Evolutionary conservation across 202 grass and related monocot species (phyloP).

Genomic region (Miscanthus sacchariflorus): DNA sequence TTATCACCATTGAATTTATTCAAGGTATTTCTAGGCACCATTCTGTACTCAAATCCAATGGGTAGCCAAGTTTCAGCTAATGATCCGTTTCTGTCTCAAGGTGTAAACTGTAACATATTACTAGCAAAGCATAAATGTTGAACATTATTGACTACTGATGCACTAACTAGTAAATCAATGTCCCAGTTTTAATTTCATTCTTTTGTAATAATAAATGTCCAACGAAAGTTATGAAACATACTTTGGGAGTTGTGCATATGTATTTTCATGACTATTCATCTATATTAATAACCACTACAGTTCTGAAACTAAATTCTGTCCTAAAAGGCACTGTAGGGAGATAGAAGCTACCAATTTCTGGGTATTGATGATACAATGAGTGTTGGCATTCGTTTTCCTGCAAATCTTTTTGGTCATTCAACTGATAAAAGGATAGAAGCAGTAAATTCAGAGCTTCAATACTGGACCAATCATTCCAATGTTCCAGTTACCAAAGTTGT

Average conservation of each 20-base stretch:
- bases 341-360: conserved; percentile 76
- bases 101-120: conserved; percentile 30
- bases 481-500: conserved; percentile 67
- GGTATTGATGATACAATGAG: conserved; percentile 89
- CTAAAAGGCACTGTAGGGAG: conserved; percentile 79
- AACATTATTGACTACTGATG: conserved; percentile 26
- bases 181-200: background rate
- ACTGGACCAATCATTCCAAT: conserved; percentile 58
- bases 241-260: conserved; percentile 19
- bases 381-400: conserved; percentile 79
- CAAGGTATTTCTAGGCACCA: background rate
- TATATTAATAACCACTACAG: conserved; percentile 16
- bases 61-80: background rate
- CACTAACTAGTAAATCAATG: conserved; percentile 29
- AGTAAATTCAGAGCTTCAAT: conserved; percentile 73
- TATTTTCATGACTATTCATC: conserved; percentile 33
- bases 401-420: conserved; percentile 93
- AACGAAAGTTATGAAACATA: conserved; percentile 22
- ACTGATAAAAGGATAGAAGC: conserved; percentile 63
- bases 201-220: conserved; percentile 14
- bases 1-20: conserved; percentile 18
- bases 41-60: conserved; percentile 2
- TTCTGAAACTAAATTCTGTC: conserved; percentile 57
- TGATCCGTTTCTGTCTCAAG: conserved; percentile 9
- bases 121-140: conserved; percentile 34